phyloP scores from a whole-genome alignment of 306 rosid species.

The Quercus variabilis region DNA sequence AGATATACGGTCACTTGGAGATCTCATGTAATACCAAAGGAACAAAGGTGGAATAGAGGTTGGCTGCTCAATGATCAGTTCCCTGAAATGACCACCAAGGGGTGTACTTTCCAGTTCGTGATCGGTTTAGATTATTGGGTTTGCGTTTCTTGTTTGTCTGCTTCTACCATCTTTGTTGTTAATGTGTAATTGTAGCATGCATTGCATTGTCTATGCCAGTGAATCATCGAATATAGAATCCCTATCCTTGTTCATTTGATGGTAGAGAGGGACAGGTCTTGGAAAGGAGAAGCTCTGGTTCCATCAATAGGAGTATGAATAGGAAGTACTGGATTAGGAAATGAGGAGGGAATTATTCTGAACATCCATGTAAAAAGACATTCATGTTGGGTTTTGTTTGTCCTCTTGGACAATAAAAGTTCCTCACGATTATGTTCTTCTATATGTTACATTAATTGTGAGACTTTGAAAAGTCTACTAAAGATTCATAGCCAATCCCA shows the following conservation, averaged over 20 bases:
- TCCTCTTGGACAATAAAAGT: conserved; percentile 29
- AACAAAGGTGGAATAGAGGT: background rate
- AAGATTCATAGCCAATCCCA: too few relatives aligned
- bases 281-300: conserved; percentile 29
- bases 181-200: conserved; percentile 43
- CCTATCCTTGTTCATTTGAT: conserved; percentile 37
- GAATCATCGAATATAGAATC: conserved; percentile 27
- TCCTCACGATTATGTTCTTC: conserved; percentile 3
- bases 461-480: too few relatives aligned
- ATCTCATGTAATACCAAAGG: conserved; percentile 11
- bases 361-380: conserved; percentile 28
- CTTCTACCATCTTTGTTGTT: conserved; percentile 31
- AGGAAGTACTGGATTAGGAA: conserved; percentile 25
- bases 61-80: conserved; percentile 24
- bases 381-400: conserved; percentile 36
- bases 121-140: conserved; percentile 28
- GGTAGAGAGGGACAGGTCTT: conserved; percentile 34
- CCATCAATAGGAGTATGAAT: conserved; percentile 35
- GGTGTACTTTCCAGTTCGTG: conserved; percentile 26
- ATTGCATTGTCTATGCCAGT: conserved; percentile 12
- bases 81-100: conserved; percentile 23
- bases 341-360: conserved; percentile 22
- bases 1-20: conserved; percentile 26
- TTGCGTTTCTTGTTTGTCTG: conserved; percentile 40
- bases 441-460: background rate